Evolutionary conservation across 2,329 filamentous ascomycete genomes (phyloP).

Genomic region (Mollisia scopiformis): DNA sequence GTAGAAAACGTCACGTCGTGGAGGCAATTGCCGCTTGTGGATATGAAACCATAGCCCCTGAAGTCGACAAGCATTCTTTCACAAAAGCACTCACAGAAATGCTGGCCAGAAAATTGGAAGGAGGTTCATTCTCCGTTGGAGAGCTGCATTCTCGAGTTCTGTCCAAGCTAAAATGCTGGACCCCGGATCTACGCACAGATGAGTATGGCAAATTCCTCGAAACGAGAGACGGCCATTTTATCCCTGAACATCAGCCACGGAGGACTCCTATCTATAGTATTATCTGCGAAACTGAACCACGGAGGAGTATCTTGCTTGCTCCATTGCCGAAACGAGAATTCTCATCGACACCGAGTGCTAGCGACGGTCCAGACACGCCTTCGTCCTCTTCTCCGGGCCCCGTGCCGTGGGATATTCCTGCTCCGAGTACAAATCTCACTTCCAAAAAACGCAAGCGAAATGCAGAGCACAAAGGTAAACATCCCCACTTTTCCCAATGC

Average conservation of each 20-base stretch:
- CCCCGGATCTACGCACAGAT: not conserved
- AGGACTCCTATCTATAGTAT: slow-evolving; percentile 13
- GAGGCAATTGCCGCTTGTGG: slow-evolving; percentile 16
- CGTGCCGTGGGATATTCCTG: too few species aligned
- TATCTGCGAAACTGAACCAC: not conserved
- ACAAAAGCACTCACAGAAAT: not conserved
- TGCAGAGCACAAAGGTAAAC: not conserved
- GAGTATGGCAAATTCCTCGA: not conserved
- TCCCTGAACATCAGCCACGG: slow-evolving; percentile 1
- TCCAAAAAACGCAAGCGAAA: not conserved
- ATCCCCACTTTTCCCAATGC: not conserved
- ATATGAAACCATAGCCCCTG: not conserved
- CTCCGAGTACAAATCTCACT: not conserved
- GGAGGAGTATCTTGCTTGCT: slow-evolving; percentile 7
- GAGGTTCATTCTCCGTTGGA: slow-evolving; percentile 7
- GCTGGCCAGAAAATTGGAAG: not conserved
- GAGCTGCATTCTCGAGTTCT: slow-evolving; percentile 4
- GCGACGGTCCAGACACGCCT: not conserved
- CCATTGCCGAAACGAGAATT: not conserved
- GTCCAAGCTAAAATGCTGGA: not conserved
- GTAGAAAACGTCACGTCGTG: not conserved
- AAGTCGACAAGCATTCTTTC: slow-evolving; percentile 12
- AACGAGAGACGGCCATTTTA: not conserved
- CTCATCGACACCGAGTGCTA: not conserved
- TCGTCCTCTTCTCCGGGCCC: not conserved